Conservation (phyloP, 2,329 filamentous ascomycete species). For the Fusarium ambrosium region DNA sequence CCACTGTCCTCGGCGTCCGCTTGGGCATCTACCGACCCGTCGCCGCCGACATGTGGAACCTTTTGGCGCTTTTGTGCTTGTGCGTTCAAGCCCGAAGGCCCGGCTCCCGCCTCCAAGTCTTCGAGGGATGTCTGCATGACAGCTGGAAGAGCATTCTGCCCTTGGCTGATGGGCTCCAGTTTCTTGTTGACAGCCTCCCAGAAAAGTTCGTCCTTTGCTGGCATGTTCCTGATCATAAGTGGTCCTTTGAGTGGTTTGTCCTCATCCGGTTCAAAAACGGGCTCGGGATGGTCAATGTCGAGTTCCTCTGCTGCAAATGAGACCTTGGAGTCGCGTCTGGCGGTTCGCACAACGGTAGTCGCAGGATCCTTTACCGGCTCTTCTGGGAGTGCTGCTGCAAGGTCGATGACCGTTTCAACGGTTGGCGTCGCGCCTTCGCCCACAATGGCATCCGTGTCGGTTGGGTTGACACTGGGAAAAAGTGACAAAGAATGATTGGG, state of each 20-base stretch:
- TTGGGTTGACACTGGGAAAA: constrained; percentile 60
- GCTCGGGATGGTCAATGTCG: constrained; percentile 42
- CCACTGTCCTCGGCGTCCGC: constrained; percentile 44
- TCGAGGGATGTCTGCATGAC: constrained; percentile 55
- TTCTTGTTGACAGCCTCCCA: constrained; percentile 64
- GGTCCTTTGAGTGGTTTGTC: constrained; percentile 64
- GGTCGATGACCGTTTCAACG: constrained; percentile 33
- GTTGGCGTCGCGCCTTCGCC: constrained; percentile 49
- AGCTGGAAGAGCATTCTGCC: constrained; percentile 62
- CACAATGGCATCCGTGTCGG: constrained; percentile 49
- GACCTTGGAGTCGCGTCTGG: constrained; percentile 34
- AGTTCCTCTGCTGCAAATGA: constrained; percentile 22
- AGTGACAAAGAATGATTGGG: constrained; percentile 71
- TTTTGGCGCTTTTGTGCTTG: constrained; percentile 14
- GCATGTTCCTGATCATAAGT: constrained; percentile 68
- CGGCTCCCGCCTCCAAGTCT: constrained; percentile 35
- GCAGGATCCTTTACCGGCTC: constrained; percentile 9
- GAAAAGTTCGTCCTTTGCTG: constrained; percentile 69
- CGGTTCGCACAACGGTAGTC: constrained; percentile 13
- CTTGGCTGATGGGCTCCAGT: constrained; percentile 63
- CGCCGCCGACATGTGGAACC: constrained; percentile 36
- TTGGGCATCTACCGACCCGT: constrained; percentile 41
- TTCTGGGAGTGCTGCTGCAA: constrained; percentile 16
- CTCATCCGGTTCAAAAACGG: constrained; percentile 55
- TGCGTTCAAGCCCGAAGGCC: constrained; percentile 30